Conservation (phyloP, 306 rosid species). For the Arachis hypogaea region DNA sequence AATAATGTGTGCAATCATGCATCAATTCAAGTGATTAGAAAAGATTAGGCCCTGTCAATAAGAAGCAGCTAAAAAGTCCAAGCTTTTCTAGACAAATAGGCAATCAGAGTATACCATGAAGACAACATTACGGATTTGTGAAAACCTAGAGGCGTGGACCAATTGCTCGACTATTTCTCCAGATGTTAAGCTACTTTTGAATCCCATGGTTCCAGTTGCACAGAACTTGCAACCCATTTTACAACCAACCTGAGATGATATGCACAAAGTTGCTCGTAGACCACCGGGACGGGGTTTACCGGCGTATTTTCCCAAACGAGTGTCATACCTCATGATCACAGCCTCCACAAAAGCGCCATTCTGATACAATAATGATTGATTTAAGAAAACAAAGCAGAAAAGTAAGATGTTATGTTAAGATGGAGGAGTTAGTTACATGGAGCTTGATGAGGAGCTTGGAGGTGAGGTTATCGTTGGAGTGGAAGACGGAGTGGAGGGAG, state of each 20-base stretch:
- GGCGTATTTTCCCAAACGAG: slow-evolving; percentile 73
- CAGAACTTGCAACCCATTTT: slow-evolving; percentile 98
- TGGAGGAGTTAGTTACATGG: slow-evolving; percentile 38
- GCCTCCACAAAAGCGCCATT: slow-evolving; percentile 86
- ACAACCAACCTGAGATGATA: slow-evolving; percentile 99
- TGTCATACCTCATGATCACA: slow-evolving; percentile 85
- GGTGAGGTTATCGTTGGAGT: slow-evolving; percentile 75
- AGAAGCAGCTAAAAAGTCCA: slow-evolving; percentile 8
- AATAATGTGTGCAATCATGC: background rate
- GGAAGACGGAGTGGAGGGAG: slow-evolving; percentile 70
- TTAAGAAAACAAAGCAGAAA: background rate
- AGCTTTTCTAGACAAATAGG: background rate
- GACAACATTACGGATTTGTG: slow-evolving; percentile 84
- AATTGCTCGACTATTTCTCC: slow-evolving; percentile 93
- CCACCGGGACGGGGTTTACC: slow-evolving; percentile 90
- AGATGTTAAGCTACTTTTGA: slow-evolving; percentile 69
- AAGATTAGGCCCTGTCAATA: background rate
- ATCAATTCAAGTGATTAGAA: background rate
- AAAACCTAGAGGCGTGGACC: slow-evolving; percentile 76
- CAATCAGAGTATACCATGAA: slow-evolving; percentile 68
- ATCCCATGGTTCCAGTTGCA: slow-evolving; percentile 99
- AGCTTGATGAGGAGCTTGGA: slow-evolving; percentile 89
- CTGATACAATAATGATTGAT: slow-evolving; percentile 31
- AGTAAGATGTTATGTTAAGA: too few relatives aligned
- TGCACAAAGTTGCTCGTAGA: slow-evolving; percentile 74